Evolutionary conservation across 2,329 filamentous ascomycete genomes (phyloP).

Genomic region (Pseudopithomyces maydicus): DNA sequence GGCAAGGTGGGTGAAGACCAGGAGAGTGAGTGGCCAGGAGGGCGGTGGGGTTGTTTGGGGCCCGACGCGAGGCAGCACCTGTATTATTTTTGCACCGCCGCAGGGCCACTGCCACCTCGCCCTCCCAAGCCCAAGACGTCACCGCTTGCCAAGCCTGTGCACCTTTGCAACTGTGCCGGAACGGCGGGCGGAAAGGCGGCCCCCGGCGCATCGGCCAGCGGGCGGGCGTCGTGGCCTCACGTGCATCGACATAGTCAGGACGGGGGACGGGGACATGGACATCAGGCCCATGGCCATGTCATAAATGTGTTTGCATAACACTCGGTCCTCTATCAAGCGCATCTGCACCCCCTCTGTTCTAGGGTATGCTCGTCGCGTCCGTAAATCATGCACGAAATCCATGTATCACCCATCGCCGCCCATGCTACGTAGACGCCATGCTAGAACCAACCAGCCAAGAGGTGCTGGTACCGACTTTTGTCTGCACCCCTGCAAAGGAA

Average conservation of each 20-base stretch:
- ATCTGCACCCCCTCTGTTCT: conserved; percentile 20
- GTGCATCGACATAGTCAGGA: too few relatives aligned
- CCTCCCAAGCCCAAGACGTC: conserved; percentile 26
- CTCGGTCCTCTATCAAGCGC: conserved; percentile 33
- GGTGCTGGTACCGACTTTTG: conserved; percentile 30
- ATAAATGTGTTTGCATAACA: conserved; percentile 33
- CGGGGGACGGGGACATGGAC: too few relatives aligned
- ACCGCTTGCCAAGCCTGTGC: conserved; percentile 10
- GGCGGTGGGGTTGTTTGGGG: neutral
- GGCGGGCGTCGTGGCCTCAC: too few relatives aligned
- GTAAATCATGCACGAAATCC: conserved; percentile 35
- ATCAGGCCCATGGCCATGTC: conserved; percentile 14
- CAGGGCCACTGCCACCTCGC: conserved; percentile 15
- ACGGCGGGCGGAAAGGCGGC: neutral
- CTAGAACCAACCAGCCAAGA: conserved; percentile 39
- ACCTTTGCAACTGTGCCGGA: neutral
- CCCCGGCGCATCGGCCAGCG: neutral
- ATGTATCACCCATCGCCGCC: conserved; percentile 39
- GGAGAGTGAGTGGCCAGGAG: conserved; percentile 1
- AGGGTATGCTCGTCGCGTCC: conserved; percentile 26
- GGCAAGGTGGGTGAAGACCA: neutral
- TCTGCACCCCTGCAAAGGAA: conserved; percentile 10
- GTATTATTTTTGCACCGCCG: conserved; percentile 16
- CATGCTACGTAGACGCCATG: conserved; percentile 44
- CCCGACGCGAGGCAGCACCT: neutral